Evolutionary conservation across 2,329 filamentous ascomycete species (phyloP), one percentile per base, ranked within the genome.

Genomic region (Penicillium sp.): DNA sequence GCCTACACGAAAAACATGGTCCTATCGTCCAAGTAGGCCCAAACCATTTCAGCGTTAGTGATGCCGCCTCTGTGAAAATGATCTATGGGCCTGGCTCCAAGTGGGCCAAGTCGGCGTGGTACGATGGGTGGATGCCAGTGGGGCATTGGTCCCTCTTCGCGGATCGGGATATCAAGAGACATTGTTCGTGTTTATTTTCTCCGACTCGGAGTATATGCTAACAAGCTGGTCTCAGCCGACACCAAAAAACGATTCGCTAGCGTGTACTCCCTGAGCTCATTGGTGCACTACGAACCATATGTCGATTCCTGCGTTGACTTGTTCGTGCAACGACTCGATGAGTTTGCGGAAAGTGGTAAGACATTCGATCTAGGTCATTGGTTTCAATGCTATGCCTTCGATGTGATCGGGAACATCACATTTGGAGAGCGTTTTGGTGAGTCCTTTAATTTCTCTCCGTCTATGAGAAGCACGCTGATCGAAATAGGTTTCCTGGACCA

Each of bases 381-480:
- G 68, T 62, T 72, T 34, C 70, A 72, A 45, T 71, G 68, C 24
- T 72, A 71, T 54, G 67, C 70, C 2, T 71, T 72, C 47, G 70
- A 72, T 45, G 79, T 83, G 1, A 81, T 84, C 29, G 80, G 79
- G 0, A 73, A 78, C 36, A 79, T 84, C 16, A 81, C 78, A 0
- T 77, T 76, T 32, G 67, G 69, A 11, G 54, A 67, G 48, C 57
- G 66, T 36, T 67, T 67, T 39, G 67, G 69, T 67, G 52, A 51
- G 53, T 43, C 38, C n/a, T 34, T 11, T 11, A 8, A 14, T 34
- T 9, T 34, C 8, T 27, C 24, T 27, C 24, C 8, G 5, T 27
- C 8, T 8, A 27, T 27, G 5, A 6, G 24, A 27, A 8, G 24
- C 31, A 34, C 9, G 34, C 34, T 4, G 7, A 44, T 24, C 31